Evolutionary conservation across 2,329 filamentous ascomycete species (phyloP).

Genomic region (Botrytis elliptica): DNA sequence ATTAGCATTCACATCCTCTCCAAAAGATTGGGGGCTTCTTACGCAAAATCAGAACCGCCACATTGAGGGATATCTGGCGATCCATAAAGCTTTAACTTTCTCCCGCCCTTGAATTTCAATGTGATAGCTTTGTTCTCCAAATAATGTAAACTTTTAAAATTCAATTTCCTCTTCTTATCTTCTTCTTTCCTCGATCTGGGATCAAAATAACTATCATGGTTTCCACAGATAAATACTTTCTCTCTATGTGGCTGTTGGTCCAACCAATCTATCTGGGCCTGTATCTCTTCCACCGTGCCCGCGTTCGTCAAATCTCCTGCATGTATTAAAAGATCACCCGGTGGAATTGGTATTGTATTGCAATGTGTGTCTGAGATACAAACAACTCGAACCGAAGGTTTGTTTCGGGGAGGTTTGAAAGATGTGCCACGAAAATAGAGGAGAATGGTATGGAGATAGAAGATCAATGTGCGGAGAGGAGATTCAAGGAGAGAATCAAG

Average conservation of each 20-base stretch:
- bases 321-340: constrained; percentile 84
- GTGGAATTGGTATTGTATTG: constrained; percentile 60
- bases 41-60: constrained; percentile 67
- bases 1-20: not conserved
- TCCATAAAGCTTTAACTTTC: constrained; percentile 72
- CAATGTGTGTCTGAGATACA: constrained; percentile 91
- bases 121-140: constrained; percentile 67
- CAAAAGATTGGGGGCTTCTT: constrained; percentile 21
- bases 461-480: constrained; percentile 63
- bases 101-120: constrained; percentile 58
- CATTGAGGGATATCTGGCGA: constrained; percentile 76
- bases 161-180: constrained; percentile 56
- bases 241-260: constrained; percentile 68
- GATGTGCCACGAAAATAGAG: constrained; percentile 67
- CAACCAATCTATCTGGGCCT: constrained; percentile 83
- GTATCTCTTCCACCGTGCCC: constrained; percentile 71
- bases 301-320: constrained; percentile 79
- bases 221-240: constrained; percentile 82
- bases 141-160: constrained; percentile 71
- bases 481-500: constrained; percentile 66
- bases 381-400: constrained; percentile 68
- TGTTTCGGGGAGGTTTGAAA: constrained; percentile 54
- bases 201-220: constrained; percentile 88
- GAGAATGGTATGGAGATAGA: constrained; percentile 62
- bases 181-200: constrained; percentile 55